These are phyloP conservation scores for Alternaria angustiovoidea DNA, from an alignment of 2,329 filamentous ascomycete genomes.

Conservation along the genomic window DNA sequence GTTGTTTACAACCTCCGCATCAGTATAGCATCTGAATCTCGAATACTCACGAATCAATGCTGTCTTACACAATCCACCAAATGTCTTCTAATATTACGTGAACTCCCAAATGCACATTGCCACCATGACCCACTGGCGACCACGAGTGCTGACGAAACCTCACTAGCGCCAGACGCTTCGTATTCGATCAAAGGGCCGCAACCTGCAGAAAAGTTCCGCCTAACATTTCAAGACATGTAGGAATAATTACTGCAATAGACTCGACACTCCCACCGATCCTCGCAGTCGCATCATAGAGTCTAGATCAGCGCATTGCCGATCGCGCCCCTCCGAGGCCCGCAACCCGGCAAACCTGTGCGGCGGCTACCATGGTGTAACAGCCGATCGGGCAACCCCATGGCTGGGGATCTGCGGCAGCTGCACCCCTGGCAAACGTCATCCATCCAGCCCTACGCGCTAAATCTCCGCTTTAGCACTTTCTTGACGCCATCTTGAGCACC, in stretches of 20 bases:
- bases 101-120: not conserved
- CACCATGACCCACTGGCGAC: not conserved
- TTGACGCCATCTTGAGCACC: slow-evolving; percentile 24
- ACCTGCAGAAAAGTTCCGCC: not conserved
- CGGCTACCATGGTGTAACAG: slow-evolving; percentile 12
- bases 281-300: not conserved
- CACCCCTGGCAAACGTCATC: slow-evolving; percentile 24
- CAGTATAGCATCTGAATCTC: slow-evolving; percentile 4
- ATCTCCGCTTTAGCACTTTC: not conserved
- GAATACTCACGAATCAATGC: slow-evolving; percentile 5
- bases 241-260: not conserved
- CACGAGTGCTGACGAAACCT: not conserved
- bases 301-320: slow-evolving; percentile 12
- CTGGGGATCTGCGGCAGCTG: slow-evolving; percentile 11
- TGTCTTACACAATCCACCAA: not conserved
- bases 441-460: slow-evolving; percentile 23
- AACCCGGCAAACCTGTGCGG: not conserved
- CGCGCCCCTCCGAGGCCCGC: slow-evolving; percentile 7
- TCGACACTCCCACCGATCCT: not conserved
- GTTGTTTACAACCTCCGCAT: slow-evolving; percentile 12
- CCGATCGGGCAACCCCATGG: slow-evolving; percentile 6
- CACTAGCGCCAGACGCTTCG: not conserved
- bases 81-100: not conserved
- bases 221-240: not conserved
- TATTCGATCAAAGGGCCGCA: not conserved